Base-by-base conservation (phyloP, 139 green algal species). In the Coelastrella sp. region DNA sequence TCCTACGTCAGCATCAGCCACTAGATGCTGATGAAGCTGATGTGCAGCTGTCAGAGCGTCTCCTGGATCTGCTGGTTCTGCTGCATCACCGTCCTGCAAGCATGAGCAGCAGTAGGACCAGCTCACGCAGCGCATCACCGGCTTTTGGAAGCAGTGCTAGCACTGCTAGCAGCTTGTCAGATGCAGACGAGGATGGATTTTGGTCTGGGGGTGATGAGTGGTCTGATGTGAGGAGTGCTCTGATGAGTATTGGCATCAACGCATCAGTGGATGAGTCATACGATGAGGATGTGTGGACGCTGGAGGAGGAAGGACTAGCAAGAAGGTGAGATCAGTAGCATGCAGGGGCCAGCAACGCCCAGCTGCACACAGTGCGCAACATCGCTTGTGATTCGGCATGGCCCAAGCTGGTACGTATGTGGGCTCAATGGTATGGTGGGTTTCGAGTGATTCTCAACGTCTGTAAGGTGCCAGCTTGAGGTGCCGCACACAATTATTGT, bases 231-330 rank as follows among this genome's bases (percentile, higher is more conserved):
- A 22, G 85, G 11, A 32, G 32, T n/a, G 85, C 85, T 5, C 59
- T 90, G 17, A 90, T 90, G 85, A 64, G 73, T 58, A 83, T 90
- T 32, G 85, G 85, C 73, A 83, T 90, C 22, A 75, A 90, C 17
- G 85, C 85, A 5, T 76, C 58, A 8, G 7, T 90, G 47, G 85
- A 84, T 47, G 85, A 90, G 19, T 58, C 73, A 5, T 59, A 84
- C 5, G 85, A 90, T n/a, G 85, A 90, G 17, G 85, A 83, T 75
- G 73, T 90, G 73, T 84, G 85, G 73, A 16, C 73, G 2, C 5
- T 83, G 73, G 85, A 90, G 58, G 85, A 74, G 8, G 85, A 80
- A 10, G 85, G 83, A 2, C 11, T 71, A 13, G 61, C 61, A 71
- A 71, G 32, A 47, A 47, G 32, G 32, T 47, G 32, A 47, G 0